Percentiles rank a stretch among this genome's conserved stretches.
phyloP scores from a whole-genome alignment of 2,329 filamentous ascomycete species.

The Diplodia intermedia region DNA sequence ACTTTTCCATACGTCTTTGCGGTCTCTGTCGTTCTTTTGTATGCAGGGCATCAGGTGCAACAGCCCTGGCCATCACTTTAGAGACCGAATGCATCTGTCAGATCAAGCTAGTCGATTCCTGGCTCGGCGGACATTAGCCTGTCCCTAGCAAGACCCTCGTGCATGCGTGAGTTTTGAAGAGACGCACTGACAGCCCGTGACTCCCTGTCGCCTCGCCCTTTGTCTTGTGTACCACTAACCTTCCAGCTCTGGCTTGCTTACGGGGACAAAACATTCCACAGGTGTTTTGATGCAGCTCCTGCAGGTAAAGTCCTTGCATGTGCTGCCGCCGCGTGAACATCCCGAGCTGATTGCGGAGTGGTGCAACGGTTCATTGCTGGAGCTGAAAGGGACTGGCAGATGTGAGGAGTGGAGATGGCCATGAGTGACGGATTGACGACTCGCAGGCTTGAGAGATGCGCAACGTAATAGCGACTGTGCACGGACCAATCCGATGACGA shows the following conservation, averaged over 20 bases:
- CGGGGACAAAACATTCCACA: conserved; percentile 7
- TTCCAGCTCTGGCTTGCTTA: background rate
- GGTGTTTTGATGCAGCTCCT: background rate
- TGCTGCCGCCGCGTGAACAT: background rate
- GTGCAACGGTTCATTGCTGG: background rate
- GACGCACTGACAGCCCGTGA: background rate
- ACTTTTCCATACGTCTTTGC: conserved; percentile 38
- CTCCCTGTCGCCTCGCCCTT: background rate
- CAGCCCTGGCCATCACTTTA: conserved; percentile 10
- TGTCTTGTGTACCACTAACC: background rate
- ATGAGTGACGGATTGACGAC: conserved; percentile 8
- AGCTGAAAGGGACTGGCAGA: background rate
- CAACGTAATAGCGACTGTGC: conserved; percentile 22
- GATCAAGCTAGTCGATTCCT: background rate
- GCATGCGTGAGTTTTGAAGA: background rate
- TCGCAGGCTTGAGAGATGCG: conserved; percentile 8
- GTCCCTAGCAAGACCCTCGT: background rate
- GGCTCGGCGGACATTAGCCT: background rate
- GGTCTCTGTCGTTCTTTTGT: conserved; percentile 34
- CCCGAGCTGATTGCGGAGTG: background rate
- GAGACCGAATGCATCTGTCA: conserved; percentile 19
- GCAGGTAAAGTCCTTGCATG: background rate
- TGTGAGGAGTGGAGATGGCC: background rate
- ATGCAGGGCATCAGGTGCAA: conserved; percentile 6
- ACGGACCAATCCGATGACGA: conserved; percentile 24